Percentiles rank a stretch among this genome's conserved stretches.
phyloP scores from a whole-genome alignment of 257 asterid species.

The Verbena officinalis region DNA sequence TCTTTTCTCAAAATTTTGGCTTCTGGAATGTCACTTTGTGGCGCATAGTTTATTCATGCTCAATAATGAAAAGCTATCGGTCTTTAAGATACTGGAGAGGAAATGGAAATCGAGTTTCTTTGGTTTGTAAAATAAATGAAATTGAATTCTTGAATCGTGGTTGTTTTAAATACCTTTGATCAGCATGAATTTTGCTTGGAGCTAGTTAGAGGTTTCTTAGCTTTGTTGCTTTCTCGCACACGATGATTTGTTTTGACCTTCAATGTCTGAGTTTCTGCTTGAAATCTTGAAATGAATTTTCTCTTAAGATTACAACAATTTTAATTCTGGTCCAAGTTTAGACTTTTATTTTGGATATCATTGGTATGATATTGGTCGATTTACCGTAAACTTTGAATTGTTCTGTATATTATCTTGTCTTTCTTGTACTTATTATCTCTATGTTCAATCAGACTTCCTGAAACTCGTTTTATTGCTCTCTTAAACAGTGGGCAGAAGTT shows the following conservation, averaged over 20 bases:
- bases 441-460: constrained; percentile 1
- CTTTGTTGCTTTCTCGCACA: background rate
- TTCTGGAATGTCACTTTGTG: background rate
- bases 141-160: background rate
- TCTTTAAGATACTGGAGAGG: too few relatives aligned
- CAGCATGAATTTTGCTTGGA: constrained; percentile 12
- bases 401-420: background rate
- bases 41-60: too few relatives aligned
- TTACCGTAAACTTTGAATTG: too few relatives aligned
- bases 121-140: background rate
- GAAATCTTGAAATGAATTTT: background rate
- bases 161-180: constrained; percentile 2
- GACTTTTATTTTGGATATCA: background rate
- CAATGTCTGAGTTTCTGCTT: constrained; percentile 1
- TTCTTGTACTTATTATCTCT: constrained; percentile 6
- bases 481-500: constrained; percentile 24
- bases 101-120: background rate
- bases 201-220: background rate
- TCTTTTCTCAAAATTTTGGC: background rate
- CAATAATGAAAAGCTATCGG: background rate
- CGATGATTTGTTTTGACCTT: background rate
- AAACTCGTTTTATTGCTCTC: constrained; percentile 13
- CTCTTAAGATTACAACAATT: background rate
- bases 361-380: too few relatives aligned
- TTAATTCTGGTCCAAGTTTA: background rate